These are phyloP conservation scores for Cydonia oblonga DNA, from an alignment of 331 rosid species.

Conservation along the genomic window DNA sequence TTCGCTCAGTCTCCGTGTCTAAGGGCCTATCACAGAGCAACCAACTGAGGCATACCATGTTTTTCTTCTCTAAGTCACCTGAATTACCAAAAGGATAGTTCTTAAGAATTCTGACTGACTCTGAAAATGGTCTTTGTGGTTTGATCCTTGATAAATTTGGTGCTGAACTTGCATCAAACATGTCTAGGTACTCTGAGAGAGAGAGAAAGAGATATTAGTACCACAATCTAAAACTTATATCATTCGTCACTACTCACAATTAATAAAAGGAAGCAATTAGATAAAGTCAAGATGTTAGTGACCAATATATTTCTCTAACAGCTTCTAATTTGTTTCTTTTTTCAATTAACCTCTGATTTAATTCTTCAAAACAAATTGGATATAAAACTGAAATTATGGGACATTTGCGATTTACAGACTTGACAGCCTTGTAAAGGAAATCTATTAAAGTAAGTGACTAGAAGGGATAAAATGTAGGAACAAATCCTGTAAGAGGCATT, in stretches of 20 bases:
- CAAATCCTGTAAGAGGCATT: not conserved
- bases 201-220: slow-evolving; percentile 6
- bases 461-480: not conserved
- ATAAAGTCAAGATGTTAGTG: not conserved
- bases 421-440: not conserved
- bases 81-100: slow-evolving; percentile 79
- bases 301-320: not conserved
- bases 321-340: too few relatives aligned
- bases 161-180: slow-evolving; percentile 69
- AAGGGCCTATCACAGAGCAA: slow-evolving; percentile 85
- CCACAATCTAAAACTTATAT: not conserved
- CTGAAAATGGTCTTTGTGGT: slow-evolving; percentile 63
- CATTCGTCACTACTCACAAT: not conserved
- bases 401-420: not conserved
- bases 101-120: slow-evolving; percentile 68
- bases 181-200: slow-evolving; percentile 64
- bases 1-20: slow-evolving; percentile 67
- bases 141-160: slow-evolving; percentile 62
- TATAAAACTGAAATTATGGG: not conserved
- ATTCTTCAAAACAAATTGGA: not conserved
- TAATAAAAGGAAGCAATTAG: not conserved
- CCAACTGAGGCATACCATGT: slow-evolving; percentile 89
- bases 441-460: not conserved
- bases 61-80: slow-evolving; percentile 74
- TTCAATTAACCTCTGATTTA: not conserved